Base-by-base conservation (phyloP, 2,329 filamentous ascomycete species). In the Sporothrix protearum region DNA sequence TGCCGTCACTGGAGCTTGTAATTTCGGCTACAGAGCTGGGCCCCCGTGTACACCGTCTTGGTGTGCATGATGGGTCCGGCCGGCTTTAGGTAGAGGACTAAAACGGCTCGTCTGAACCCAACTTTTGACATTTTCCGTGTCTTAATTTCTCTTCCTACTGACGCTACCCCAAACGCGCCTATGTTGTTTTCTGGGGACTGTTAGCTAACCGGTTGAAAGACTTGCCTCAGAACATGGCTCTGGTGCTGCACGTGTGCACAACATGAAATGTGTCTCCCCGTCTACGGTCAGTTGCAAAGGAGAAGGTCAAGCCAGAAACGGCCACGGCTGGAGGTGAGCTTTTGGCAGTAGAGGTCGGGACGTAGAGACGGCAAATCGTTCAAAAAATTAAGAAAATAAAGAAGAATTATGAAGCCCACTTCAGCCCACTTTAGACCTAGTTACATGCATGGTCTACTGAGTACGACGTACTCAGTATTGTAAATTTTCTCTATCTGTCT, bases 21-120 rank as follows among this genome's bases (percentile, higher is more conserved):
- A 89, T 67, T 67, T 83, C 84, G 84, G 86, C 85, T 91, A 85
- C 82, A 83, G 89, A 83, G 87, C 83, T 79, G 80, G 78, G 77
- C 76, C 76, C 74, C 77, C 79, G 77, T 81, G 77, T 82, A 82
- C 81, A 82, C 82, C 89, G 90, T 92, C 86, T 88, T 85, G 84
- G 78, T 76, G 73, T 72, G 72, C 76, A 77, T 76, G 74, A 73
- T 72, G 71, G 72, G 76, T 72, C 74, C 73, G 77, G 78, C 79
- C 78, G 79, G 79, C 76, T 73, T 69, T 76, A n/a, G 79, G 77
- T 76, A 76, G 74, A 76, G 80, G 80, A 81, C 78, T 81, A 78
- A 79, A 80, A 72, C 76, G 80, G 80, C 79, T 80, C 80, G 72
- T 75, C 79, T 80, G 79, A 80, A 71, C 51, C 66, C 10, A 53